phyloP scores from a whole-genome alignment of 2,329 filamentous ascomycete genomes.

The Fusarium equiseti region DNA sequence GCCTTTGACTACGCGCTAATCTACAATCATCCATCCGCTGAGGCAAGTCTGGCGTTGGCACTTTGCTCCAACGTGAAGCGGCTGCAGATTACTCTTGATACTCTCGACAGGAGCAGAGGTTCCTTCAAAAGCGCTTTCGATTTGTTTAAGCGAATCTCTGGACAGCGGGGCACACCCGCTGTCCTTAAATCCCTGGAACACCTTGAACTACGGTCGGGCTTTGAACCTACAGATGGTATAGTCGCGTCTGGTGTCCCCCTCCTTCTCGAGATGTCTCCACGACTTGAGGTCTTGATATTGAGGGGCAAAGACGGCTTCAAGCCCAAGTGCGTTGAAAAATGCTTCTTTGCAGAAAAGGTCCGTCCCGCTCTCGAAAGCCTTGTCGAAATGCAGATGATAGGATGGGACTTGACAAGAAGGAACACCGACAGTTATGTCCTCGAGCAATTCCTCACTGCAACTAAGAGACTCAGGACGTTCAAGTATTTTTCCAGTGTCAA shows the following conservation, averaged over 20 bases:
- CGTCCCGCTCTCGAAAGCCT: not conserved
- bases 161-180: not conserved
- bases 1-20: not conserved
- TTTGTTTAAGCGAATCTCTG: not conserved
- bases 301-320: not conserved
- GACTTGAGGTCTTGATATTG: not conserved
- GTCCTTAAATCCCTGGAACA: not conserved
- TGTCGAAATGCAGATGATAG: not conserved
- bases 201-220: not conserved
- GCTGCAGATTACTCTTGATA: not conserved
- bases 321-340: rapidly evolving
- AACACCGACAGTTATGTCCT: not conserved
- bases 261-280: not conserved
- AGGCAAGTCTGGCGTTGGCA: not conserved
- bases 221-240: not conserved
- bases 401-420: not conserved
- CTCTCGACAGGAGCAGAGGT: not conserved
- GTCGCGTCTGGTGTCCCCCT: not conserved
- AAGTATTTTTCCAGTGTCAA: not conserved
- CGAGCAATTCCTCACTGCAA: not conserved
- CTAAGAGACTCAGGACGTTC: not conserved
- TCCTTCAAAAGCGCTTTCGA: not conserved
- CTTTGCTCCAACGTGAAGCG: not conserved
- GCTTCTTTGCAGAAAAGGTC: rapidly evolving
- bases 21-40: not conserved